These are phyloP conservation scores for Leptomonas seymouri DNA, from an alignment of 208 protist species.

Conservation along the genomic window DNA sequence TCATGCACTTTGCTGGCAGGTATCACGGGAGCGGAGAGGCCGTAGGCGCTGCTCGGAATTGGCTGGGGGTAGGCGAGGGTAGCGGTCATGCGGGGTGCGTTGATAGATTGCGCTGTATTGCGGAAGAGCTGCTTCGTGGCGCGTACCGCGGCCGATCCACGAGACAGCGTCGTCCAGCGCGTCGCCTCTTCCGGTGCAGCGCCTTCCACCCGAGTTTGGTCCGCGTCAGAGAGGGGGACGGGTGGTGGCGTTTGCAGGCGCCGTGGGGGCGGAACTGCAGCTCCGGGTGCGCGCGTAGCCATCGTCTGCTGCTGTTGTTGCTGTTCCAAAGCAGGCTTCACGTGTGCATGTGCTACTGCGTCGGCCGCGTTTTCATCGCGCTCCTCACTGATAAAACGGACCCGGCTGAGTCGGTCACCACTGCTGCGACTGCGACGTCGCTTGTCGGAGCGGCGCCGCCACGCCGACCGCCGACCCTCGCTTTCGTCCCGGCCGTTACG, in stretches of 20 bases:
- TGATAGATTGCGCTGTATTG: conserved; percentile 26
- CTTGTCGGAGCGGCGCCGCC: conserved; percentile 26
- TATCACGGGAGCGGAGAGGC: conserved; percentile 44
- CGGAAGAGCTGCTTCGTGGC: conserved; percentile 80
- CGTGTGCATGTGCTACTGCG: neutral
- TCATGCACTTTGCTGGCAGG: conserved; percentile 40
- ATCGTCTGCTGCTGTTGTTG: conserved; percentile 3
- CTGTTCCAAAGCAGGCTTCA: neutral
- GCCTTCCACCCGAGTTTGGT: neutral
- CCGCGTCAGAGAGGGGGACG: conserved; percentile 16
- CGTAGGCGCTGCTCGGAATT: conserved; percentile 67
- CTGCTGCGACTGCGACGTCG: conserved; percentile 32
- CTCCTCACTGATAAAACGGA: conserved; percentile 37
- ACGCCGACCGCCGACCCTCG: conserved; percentile 3
- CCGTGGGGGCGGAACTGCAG: conserved; percentile 16
- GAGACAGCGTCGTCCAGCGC: conserved; percentile 43
- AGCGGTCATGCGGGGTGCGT: conserved; percentile 40
- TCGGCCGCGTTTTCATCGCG: neutral
- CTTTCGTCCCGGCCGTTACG: too few relatives aligned
- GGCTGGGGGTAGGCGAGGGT: conserved; percentile 43
- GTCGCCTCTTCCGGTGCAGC: conserved; percentile 31
- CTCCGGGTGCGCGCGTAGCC: neutral
- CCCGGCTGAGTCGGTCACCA: conserved; percentile 32
- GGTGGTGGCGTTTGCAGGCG: conserved; percentile 32
- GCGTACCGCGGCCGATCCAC: conserved; percentile 58